Percentiles rank a stretch among this genome's conserved stretches.
Conservation (phyloP, 345 rosid species). For the Barbarea vulgaris region DNA sequence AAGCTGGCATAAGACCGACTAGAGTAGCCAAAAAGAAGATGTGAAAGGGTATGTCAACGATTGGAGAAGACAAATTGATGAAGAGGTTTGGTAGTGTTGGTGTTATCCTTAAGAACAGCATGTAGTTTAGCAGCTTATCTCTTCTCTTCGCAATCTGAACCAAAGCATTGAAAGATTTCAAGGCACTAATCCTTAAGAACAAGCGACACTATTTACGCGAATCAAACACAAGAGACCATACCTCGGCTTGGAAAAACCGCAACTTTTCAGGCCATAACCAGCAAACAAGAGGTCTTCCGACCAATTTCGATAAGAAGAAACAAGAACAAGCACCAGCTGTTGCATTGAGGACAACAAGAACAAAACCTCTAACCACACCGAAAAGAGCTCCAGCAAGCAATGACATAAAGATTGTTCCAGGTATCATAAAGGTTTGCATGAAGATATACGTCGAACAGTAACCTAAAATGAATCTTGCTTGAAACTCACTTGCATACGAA, state of each 20-base stretch:
- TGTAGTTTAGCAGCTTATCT: constrained; percentile 90
- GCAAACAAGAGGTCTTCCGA: constrained; percentile 83
- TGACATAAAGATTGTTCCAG: constrained; percentile 99
- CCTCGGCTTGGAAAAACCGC: constrained; percentile 93
- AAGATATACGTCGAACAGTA: constrained; percentile 95
- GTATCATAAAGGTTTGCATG: constrained; percentile 99
- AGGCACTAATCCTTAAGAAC: constrained; percentile 2
- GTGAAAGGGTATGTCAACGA: constrained; percentile 92
- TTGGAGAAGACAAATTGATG: constrained; percentile 96
- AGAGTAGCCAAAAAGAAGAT: constrained; percentile 87
- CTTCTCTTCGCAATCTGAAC: constrained; percentile 76
- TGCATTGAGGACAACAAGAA: constrained; percentile 88
- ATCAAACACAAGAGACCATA: constrained; percentile 19
- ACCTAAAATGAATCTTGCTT: constrained; percentile 80
- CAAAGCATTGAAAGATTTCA: not conserved
- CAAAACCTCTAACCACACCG: constrained; percentile 82
- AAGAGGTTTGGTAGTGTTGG: constrained; percentile 95
- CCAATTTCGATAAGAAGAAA: constrained; percentile 86
- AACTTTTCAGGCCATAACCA: constrained; percentile 98
- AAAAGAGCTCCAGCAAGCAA: constrained; percentile 96
- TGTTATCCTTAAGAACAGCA: constrained; percentile 93
- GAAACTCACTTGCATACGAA: constrained; percentile 73
- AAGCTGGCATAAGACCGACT: constrained; percentile 87
- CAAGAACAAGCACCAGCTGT: constrained; percentile 96
- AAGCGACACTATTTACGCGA: not conserved